A percentile compares a stretch with the other conserved stretches of the same genome.
Conservation (phyloP, 2,329 filamentous ascomycete genomes). For the Myriosclerotinia duriaeana region DNA sequence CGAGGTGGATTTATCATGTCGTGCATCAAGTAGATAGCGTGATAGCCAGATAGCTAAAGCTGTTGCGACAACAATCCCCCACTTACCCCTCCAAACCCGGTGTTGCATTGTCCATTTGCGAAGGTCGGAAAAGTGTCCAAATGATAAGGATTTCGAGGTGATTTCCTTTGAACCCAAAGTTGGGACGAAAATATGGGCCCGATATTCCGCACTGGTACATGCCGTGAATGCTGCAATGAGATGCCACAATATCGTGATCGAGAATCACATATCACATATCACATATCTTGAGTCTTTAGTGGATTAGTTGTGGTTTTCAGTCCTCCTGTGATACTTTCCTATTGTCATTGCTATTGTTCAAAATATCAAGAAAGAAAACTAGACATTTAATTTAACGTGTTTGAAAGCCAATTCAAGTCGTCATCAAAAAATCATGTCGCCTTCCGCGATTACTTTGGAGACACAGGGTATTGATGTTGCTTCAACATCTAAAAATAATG, state of each 20-base stretch:
- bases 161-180: neutral
- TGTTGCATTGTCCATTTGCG: neutral
- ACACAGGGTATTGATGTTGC: neutral
- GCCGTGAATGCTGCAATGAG: slow-evolving; percentile 18
- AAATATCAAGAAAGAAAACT: neutral
- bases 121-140: neutral
- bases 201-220: slow-evolving; percentile 1
- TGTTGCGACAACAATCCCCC: neutral
- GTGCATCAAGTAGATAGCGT: neutral
- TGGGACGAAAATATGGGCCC: neutral
- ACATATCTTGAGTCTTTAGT: neutral
- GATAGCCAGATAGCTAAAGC: neutral
- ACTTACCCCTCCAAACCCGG: slow-evolving; percentile 1
- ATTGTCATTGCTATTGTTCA: neutral
- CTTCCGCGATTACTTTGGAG: slow-evolving; percentile 13
- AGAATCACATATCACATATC: neutral
- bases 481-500: neutral
- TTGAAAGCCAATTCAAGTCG: neutral
- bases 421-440: neutral
- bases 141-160: slow-evolving; percentile 5
- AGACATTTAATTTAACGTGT: neutral
- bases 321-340: neutral
- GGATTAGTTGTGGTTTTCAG: neutral
- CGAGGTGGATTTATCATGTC: neutral
- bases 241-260: slow-evolving; percentile 17